Evolutionary conservation across 176 grass and related monocot genomes (phyloP).

Genomic region (Aegilops sharonensis): DNA sequence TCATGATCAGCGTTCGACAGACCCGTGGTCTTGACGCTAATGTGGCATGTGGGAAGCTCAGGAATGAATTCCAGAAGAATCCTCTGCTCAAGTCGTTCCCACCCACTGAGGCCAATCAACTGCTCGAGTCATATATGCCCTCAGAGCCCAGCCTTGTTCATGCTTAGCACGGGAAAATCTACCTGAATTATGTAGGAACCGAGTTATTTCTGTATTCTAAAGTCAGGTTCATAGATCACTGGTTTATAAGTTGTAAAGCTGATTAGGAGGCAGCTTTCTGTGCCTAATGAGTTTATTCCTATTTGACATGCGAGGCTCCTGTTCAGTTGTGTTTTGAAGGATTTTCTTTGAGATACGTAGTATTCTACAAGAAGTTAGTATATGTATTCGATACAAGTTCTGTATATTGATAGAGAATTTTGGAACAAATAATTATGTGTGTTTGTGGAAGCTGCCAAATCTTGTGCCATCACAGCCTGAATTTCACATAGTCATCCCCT

Average conservation of each 20-base stretch:
- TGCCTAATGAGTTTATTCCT: neutral
- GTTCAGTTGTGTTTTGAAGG: neutral
- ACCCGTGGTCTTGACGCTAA: slow-evolving; percentile 88
- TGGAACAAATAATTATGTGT: too few relatives aligned
- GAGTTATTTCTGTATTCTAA: neutral
- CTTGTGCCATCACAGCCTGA: too few relatives aligned
- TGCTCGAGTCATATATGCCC: slow-evolving; percentile 25
- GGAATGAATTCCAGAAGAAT: slow-evolving; percentile 54
- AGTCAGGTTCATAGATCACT: neutral
- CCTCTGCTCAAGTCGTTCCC: slow-evolving; percentile 22
- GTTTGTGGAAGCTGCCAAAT: too few relatives aligned
- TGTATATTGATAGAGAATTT: too few relatives aligned
- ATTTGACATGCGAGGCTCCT: neutral
- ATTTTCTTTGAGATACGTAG: neutral
- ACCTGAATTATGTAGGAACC: neutral
- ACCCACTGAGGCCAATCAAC: slow-evolving; percentile 19
- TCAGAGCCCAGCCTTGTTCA: slow-evolving; percentile 32
- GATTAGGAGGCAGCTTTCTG: neutral
- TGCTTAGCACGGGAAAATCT: slow-evolving; percentile 3
- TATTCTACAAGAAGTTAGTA: neutral
- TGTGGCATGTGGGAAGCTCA: slow-evolving; percentile 82
- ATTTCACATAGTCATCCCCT: too few relatives aligned
- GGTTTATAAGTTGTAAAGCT: neutral
- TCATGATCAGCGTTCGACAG: slow-evolving; percentile 69
- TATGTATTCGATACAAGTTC: neutral